phyloP scores from a whole-genome alignment of 75 land plant species.

The Selaginella moellendorffii region DNA sequence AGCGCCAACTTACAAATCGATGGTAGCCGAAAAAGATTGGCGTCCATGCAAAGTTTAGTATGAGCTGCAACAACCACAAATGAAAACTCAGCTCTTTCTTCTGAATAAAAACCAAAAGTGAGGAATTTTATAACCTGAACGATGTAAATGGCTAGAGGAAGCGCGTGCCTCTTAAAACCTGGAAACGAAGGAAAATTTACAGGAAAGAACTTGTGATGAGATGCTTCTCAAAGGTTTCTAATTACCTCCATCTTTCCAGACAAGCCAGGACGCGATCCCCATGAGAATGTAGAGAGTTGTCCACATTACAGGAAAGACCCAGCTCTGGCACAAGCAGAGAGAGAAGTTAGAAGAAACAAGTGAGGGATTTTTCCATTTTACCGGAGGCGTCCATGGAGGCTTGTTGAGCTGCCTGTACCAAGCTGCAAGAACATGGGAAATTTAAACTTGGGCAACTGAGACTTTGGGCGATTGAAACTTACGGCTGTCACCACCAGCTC shows the following conservation, averaged over 20 bases:
- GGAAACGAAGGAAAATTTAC: not conserved
- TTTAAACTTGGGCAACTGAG: too few species aligned
- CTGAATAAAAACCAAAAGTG: not conserved
- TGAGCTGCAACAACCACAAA: conserved; percentile 19
- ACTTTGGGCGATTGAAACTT: not conserved
- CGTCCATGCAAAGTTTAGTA: conserved; percentile 30
- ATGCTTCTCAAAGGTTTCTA: not conserved
- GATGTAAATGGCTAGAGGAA: conserved; percentile 20
- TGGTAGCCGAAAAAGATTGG: conserved; percentile 34
- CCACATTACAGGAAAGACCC: conserved; percentile 40
- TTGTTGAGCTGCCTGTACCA: conserved; percentile 38
- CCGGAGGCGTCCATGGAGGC: conserved; percentile 44
- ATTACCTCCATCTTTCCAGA: conserved; percentile 38
- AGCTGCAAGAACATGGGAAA: conserved; percentile 17
- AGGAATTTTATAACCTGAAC: conserved; percentile 20
- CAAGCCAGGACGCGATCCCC: conserved; percentile 34
- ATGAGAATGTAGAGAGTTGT: conserved; percentile 30
- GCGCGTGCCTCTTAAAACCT: conserved; percentile 24
- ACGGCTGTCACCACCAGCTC: conserved; percentile 29
- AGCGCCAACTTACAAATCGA: conserved; percentile 15
- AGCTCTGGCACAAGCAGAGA: conserved; percentile 19
- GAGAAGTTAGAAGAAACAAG: conserved; percentile 5
- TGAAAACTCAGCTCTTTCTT: not conserved
- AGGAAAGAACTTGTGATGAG: not conserved
- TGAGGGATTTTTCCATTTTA: conserved; percentile 2